These are phyloP conservation scores for Pythium myriotylum DNA, from an alignment of 352 stramenopile species.

Conservation along the genomic window DNA sequence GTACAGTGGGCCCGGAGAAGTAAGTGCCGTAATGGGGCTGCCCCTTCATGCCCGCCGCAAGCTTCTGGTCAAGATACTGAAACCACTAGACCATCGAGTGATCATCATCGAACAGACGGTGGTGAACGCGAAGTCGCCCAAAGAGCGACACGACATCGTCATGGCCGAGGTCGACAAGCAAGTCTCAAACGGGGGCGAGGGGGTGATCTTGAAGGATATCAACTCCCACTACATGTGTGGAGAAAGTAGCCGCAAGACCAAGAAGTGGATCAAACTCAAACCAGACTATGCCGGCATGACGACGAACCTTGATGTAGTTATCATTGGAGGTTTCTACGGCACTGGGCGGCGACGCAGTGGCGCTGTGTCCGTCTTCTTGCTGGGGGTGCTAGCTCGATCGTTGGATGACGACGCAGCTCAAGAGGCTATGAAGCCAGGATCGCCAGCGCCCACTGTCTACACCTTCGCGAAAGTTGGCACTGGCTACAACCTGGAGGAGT, in stretches of 20 bases:
- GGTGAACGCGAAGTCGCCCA: conserved; percentile 70
- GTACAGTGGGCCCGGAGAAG: conserved; percentile 54
- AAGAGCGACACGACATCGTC: conserved; percentile 76
- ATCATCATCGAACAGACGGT: conserved; percentile 82
- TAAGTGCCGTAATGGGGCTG: conserved; percentile 74
- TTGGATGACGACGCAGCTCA: conserved; percentile 53
- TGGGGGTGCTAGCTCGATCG: conserved; percentile 66
- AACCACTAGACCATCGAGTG: conserved; percentile 70
- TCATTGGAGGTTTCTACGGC: conserved; percentile 83
- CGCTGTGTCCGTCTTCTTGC: conserved; percentile 81
- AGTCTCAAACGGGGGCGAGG: conserved; percentile 75
- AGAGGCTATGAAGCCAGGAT: conserved; percentile 50
- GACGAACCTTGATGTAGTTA: conserved; percentile 77
- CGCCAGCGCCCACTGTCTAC: conserved; percentile 63
- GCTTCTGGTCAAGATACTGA: conserved; percentile 69
- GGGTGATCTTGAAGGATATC: conserved; percentile 84
- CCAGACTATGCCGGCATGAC: conserved; percentile 88
- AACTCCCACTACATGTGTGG: conserved; percentile 90
- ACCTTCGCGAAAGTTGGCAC: conserved; percentile 84
- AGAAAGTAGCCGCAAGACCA: conserved; percentile 73
- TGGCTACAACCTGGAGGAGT: conserved; percentile 82
- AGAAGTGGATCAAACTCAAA: conserved; percentile 89
- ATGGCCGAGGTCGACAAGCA: conserved; percentile 83
- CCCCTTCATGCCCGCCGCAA: conserved; percentile 61
- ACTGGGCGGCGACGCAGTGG: conserved; percentile 73